Evolutionary conservation across 2,329 filamentous ascomycete genomes (phyloP).

Genomic region (Xylogone sp.): DNA sequence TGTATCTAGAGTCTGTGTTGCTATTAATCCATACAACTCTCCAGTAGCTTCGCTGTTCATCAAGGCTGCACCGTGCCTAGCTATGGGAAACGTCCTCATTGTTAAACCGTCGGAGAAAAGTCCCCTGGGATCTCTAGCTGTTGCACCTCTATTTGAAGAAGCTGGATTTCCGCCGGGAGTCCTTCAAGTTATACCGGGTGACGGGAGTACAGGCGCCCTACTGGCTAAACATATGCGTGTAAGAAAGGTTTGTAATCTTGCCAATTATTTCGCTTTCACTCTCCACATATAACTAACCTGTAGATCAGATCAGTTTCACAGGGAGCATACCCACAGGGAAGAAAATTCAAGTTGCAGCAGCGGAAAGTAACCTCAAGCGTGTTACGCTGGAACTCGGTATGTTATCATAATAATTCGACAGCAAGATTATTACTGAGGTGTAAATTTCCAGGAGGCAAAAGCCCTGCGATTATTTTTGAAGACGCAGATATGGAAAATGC

Average conservation of each 20-base stretch:
- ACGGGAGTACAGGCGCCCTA: slow-evolving; percentile 33
- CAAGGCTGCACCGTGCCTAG: slow-evolving; percentile 58
- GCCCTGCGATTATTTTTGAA: slow-evolving; percentile 56
- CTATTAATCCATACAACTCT: slow-evolving; percentile 56
- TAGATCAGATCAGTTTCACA: too few species aligned
- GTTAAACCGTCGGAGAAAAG: slow-evolving; percentile 62
- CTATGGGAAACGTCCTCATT: slow-evolving; percentile 54
- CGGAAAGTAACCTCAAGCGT: too few species aligned
- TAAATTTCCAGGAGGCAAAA: slow-evolving; percentile 63
- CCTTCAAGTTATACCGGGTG: slow-evolving; percentile 37
- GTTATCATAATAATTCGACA: slow-evolving; percentile 69
- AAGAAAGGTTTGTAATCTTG: slow-evolving; percentile 44
- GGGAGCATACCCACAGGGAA: too few species aligned
- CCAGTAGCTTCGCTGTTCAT: slow-evolving; percentile 43
- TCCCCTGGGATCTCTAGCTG: slow-evolving; percentile 49
- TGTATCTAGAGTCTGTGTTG: slow-evolving; percentile 16
- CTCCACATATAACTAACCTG: too few species aligned
- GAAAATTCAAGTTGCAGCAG: too few species aligned
- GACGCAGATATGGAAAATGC: slow-evolving; percentile 47
- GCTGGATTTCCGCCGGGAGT: slow-evolving; percentile 33
- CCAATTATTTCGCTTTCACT: too few species aligned
- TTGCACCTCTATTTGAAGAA: slow-evolving; percentile 28
- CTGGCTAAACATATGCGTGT: slow-evolving; percentile 34
- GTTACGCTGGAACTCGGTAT: slow-evolving; percentile 61
- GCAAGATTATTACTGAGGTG: slow-evolving; percentile 53